A percentile compares a stretch with the other conserved stretches of the same genome.
phyloP scores from a whole-genome alignment of 345 rosid genomes.

The Reutealis trisperma region DNA sequence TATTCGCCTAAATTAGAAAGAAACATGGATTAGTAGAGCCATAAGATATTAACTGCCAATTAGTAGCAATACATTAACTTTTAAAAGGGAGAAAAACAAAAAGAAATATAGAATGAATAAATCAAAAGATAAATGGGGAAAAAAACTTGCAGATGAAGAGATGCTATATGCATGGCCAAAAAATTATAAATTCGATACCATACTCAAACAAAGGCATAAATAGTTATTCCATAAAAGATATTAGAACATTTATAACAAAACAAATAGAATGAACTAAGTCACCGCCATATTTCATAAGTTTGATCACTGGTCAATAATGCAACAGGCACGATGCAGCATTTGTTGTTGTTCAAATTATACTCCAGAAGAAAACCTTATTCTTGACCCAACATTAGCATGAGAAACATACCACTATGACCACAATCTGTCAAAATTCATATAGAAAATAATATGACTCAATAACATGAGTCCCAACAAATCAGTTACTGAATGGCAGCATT shows the following conservation, averaged over 20 bases:
- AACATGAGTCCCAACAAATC: background rate
- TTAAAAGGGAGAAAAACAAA: background rate
- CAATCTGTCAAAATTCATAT: background rate
- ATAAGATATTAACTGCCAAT: background rate
- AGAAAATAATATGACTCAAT: background rate
- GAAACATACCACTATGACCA: background rate
- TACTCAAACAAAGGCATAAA: background rate
- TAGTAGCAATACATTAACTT: background rate
- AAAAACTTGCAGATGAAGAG: too few relatives aligned
- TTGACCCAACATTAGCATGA: background rate
- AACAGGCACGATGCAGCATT: background rate
- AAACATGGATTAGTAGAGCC: background rate
- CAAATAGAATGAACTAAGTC: background rate
- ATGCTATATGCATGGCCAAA: too few relatives aligned
- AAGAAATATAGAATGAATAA: background rate
- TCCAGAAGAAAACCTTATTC: background rate
- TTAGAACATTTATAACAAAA: background rate
- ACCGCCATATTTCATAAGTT: background rate
- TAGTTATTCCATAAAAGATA: background rate
- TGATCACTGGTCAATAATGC: background rate
- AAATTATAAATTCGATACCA: background rate
- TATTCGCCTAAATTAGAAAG: background rate
- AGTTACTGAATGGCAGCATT: background rate
- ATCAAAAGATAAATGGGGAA: background rate
- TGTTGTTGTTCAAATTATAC: background rate